Evolutionary conservation across 495 filamentous ascomycete species (phyloP), one percentile per base, ranked within the genome.

Genomic region (Trichoderma gamsii): DNA sequence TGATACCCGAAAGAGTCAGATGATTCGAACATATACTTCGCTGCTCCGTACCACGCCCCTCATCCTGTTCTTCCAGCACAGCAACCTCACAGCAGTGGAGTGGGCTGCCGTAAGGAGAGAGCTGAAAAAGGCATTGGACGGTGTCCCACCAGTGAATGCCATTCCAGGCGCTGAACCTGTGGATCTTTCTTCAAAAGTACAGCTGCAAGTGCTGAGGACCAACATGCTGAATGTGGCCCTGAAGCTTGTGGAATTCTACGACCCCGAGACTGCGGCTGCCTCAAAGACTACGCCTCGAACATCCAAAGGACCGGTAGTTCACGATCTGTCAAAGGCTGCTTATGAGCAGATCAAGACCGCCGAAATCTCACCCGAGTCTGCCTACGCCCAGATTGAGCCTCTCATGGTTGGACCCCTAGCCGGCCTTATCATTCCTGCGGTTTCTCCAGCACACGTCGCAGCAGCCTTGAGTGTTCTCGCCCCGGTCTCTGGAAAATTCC

Each of bases 11-110:
- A 96, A 97, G 81, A 89, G 94, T n/a, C 94, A 98, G 77, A 88
- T 99, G 59, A 89, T 96, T 71, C 88, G 95, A 64, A 86, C 90
- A 77, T 99, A 99, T 81, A 94, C 93, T 68, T 96, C 96, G 9
- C 83, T 97, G 69, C 87, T 99, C 69, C 92, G 91, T 56, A 93
- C 93, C 46, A 88, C 91, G 21, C 93, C 95, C 61, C 79, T 98
- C 29, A 89, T 97, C 74, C 85, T 99, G 69, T 81, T 98, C 73
- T 94, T 99, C 84, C 94, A 98, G 79, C 95, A 98, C 84, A 97
- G 93, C 84, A 98, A 97, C 77, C 81, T 99, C 65, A 90, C 89
- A 66, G 87, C 93, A 5, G 81, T 83, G 51, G 95, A 99, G 85
- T 97, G 93, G 94, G 83, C 87, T 38, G 88, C 88, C 15, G 86